Base-by-base conservation (phyloP, 495 filamentous ascomycete genomes). In the Massariosphaeria phaeospora region DNA sequence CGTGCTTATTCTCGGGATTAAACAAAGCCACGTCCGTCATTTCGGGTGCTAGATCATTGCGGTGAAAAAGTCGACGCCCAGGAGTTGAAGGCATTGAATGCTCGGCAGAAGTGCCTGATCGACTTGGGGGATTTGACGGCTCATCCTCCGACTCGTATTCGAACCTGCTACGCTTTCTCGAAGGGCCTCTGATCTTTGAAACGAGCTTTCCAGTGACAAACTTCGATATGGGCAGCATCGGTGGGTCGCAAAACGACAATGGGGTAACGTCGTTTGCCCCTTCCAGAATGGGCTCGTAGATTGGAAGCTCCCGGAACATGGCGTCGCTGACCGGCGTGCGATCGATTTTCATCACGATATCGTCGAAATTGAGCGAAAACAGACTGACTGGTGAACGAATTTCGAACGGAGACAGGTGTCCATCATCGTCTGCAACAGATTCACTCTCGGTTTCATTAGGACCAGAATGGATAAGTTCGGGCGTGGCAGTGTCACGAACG, bases 11-110 rank as follows among this genome's bases (percentile, higher is more conserved):
- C 51, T 95, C 89, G 0, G 89, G 85, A 40, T 81, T 80, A 72
- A 97, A 98, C 7, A 98, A 73, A 1, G 90, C 91, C 55, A 95
- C 86, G 49, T 85, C 78, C 2, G 78, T 81, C 60, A 85, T 83
- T 62, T 88, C 85, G 8, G 91, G 85, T 0, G 76, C 75, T 3
- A 87, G 72, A 23, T 69, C 70, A 20, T 76, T 59, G 18, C 68
- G 68, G 18, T 68, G 68, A 50, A 29, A 77, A 68, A 41, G 21
- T 44, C 55, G 49, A 8, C 63, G 45, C 2, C 52, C 55, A 12
- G 63, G 63, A 11, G 63, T 59, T 2, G 52, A 55, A 8, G 60
- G 59, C 48, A 60, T 57, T 0, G 63, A 63, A 36, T 53, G 56
- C 24, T 66, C 63, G 1, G 63, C 58, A 17, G 53, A 55, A 11